A percentile compares a stretch with the other conserved stretches of the same genome.
These are phyloP conservation scores for Exophiala alcalophila DNA, from an alignment of 2,329 filamentous ascomycete species.

Conservation along the genomic window DNA sequence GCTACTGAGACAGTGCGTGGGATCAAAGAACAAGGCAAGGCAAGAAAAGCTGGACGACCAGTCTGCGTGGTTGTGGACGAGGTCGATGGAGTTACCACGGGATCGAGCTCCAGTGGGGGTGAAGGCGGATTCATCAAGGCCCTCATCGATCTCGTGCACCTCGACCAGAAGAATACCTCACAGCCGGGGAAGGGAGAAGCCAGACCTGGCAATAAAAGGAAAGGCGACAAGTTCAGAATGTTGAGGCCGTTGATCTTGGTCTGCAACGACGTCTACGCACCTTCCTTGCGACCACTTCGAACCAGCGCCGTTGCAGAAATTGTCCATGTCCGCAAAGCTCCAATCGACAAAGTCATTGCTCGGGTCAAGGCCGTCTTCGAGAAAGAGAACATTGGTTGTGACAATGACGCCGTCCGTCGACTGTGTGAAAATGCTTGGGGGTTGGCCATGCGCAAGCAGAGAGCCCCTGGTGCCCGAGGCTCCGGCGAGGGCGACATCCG, in stretches of 20 bases:
- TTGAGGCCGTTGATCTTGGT: slow-evolving; percentile 88
- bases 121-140: slow-evolving; percentile 96
- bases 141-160: slow-evolving; percentile 79
- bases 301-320: slow-evolving; percentile 83
- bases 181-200: slow-evolving; percentile 17
- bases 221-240: slow-evolving; percentile 81
- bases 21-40: slow-evolving; percentile 49
- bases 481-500: slow-evolving; percentile 57
- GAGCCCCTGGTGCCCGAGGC: slow-evolving; percentile 42
- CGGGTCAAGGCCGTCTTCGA: slow-evolving; percentile 81
- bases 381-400: slow-evolving; percentile 82
- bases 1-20: slow-evolving; percentile 90
- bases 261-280: slow-evolving; percentile 95
- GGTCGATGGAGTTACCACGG: slow-evolving; percentile 87
- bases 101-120: slow-evolving; percentile 67
- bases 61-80: slow-evolving; percentile 95
- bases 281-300: slow-evolving; percentile 80
- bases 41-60: slow-evolving; percentile 73
- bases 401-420: slow-evolving; percentile 80
- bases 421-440: slow-evolving; percentile 66
- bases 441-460: slow-evolving; percentile 57
- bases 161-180: slow-evolving; percentile 76
- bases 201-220: slow-evolving; percentile 51
- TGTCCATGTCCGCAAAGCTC: slow-evolving; percentile 85
- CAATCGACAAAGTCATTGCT: slow-evolving; percentile 77